phyloP scores from a whole-genome alignment of 108 stramenopile genomes.

The Skeletonema tropicum region DNA sequence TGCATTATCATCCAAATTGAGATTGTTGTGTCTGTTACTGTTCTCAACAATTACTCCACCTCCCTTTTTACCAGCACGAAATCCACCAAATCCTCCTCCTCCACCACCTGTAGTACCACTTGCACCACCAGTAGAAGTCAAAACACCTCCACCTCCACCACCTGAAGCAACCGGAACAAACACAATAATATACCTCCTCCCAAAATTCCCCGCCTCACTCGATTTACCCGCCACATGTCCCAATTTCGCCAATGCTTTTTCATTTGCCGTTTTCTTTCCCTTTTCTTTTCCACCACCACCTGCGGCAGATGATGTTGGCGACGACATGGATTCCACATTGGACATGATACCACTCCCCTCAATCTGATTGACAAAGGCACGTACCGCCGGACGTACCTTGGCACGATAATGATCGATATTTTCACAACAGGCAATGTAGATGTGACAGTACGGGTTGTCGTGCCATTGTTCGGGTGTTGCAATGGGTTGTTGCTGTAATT shows the following conservation, averaged over 20 bases:
- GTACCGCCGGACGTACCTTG: conserved; percentile 74
- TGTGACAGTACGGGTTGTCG: conserved; percentile 75
- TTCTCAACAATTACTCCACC: conserved; percentile 17
- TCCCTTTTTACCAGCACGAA: conserved; percentile 32
- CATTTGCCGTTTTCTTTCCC: conserved; percentile 26
- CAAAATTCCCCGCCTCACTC: conserved; percentile 47
- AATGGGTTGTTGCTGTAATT: conserved; percentile 40
- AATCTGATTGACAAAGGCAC: conserved; percentile 82
- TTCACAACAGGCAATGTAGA: conserved; percentile 77
- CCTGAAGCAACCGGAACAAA: conserved; percentile 54
- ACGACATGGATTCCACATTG: not conserved
- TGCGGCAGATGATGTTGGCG: conserved; percentile 4
- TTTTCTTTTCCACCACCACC: conserved; percentile 1
- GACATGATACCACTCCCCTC: conserved; percentile 53
- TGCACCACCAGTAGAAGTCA: conserved; percentile 3
- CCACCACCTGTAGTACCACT: conserved; percentile 16
- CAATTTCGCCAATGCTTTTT: conserved; percentile 35
- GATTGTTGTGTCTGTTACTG: not conserved
- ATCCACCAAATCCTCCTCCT: conserved; percentile 48
- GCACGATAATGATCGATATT: conserved; percentile 72
- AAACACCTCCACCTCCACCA: not conserved
- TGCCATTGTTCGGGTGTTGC: conserved; percentile 76
- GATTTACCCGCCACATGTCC: conserved; percentile 19
- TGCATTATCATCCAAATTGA: conserved; percentile 3
- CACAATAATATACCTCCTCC: conserved; percentile 69